Percentiles rank a stretch among this genome's conserved stretches.
These are phyloP conservation scores for Yamadazyma sp. DNA, from an alignment of 1,139 yeast species.

Conservation along the genomic window DNA sequence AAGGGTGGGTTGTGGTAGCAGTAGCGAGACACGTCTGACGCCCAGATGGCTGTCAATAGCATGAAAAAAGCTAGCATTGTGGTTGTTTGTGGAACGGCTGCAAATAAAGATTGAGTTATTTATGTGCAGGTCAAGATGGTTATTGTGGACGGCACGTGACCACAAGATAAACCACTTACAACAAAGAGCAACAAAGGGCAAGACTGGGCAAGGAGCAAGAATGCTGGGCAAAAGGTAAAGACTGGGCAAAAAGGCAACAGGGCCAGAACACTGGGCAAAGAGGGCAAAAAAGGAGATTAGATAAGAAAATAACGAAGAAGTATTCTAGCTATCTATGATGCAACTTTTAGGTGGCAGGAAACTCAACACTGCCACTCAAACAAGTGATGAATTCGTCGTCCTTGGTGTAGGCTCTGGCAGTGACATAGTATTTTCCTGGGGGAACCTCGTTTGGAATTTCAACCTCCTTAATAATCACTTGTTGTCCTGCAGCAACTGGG, in stretches of 20 bases:
- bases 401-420: conserved; percentile 84
- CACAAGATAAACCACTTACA: too few relatives aligned
- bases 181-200: too few relatives aligned
- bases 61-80: background rate
- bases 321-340: too few relatives aligned
- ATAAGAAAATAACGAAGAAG: too few relatives aligned
- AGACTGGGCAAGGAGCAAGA: too few relatives aligned
- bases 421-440: conserved; percentile 85
- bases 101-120: background rate
- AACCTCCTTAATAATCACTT: conserved; percentile 65
- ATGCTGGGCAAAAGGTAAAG: too few relatives aligned
- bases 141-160: too few relatives aligned
- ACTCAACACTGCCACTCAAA: conserved; percentile 74
- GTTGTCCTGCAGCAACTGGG: conserved; percentile 72
- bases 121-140: too few relatives aligned
- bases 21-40: conserved; percentile 13
- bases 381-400: conserved; percentile 84
- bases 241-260: too few relatives aligned
- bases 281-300: too few relatives aligned
- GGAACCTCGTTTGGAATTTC: conserved; percentile 93
- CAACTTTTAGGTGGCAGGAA: conserved; percentile 28
- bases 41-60: background rate
- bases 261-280: too few relatives aligned
- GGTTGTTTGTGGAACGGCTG: background rate
- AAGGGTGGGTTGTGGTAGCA: conserved; percentile 21